Conservation (phyloP, 345 rosid genomes). For the Moricandia arvensis region DNA sequence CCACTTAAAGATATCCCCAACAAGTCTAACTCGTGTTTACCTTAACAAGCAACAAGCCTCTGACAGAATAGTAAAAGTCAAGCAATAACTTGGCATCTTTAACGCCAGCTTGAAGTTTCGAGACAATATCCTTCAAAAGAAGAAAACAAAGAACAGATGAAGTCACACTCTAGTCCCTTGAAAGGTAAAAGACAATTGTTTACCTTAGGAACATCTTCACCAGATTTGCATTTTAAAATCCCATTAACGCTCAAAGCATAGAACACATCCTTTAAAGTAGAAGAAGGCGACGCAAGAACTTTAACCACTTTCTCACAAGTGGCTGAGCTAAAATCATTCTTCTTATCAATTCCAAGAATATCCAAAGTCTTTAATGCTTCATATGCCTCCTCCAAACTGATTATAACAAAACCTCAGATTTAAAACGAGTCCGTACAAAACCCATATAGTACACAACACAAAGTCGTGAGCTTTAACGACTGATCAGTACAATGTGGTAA, state of each 20-base stretch:
- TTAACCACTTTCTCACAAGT: conserved; percentile 52
- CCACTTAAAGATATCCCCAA: not conserved
- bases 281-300: conserved; percentile 57
- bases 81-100: conserved; percentile 67
- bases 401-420: not conserved
- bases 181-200: not conserved
- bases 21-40: conserved; percentile 42
- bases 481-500: not conserved
- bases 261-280: conserved; percentile 60
- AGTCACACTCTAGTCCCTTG: not conserved
- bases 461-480: conserved; percentile 3
- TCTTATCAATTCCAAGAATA: conserved; percentile 62
- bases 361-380: conserved; percentile 77
- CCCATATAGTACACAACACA: not conserved
- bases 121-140: conserved; percentile 51
- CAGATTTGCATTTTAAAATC: conserved; percentile 54
- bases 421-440: not conserved
- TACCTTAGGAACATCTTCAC: conserved; percentile 58
- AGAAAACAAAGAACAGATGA: not conserved
- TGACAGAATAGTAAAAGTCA: conserved; percentile 67
- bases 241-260: conserved; percentile 70
- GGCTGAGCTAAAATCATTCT: conserved; percentile 45
- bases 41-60: conserved; percentile 75
- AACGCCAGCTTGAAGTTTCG: conserved; percentile 62
- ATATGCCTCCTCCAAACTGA: conserved; percentile 76